A percentile compares a stretch with the other conserved stretches of the same genome.
These are phyloP conservation scores for Crucihimalaya himalaica DNA, from an alignment of 345 rosid species.

Conservation along the genomic window DNA sequence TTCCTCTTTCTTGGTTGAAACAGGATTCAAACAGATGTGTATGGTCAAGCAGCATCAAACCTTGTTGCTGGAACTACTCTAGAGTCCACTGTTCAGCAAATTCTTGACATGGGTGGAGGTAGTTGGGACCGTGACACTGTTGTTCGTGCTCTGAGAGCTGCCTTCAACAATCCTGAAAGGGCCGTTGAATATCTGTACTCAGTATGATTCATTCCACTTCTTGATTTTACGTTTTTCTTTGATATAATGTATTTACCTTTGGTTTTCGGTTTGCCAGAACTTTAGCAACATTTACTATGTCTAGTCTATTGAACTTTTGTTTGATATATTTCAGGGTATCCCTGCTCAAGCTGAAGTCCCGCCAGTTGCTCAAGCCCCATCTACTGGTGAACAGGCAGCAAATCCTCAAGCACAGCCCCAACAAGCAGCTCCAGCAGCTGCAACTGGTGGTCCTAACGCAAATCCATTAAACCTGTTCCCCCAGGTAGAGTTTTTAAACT, in stretches of 20 bases:
- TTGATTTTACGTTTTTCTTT: background rate
- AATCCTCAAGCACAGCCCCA: conserved; percentile 37
- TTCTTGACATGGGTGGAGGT: conserved; percentile 98
- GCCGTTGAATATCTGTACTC: conserved; percentile 96
- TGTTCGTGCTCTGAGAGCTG: conserved; percentile 88
- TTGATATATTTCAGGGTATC: conserved; percentile 32
- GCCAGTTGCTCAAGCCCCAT: conserved; percentile 34
- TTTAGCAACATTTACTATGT: background rate
- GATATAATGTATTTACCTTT: background rate
- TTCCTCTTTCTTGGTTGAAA: conserved; percentile 18
- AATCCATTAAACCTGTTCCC: conserved; percentile 43
- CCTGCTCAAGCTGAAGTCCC: conserved; percentile 46
- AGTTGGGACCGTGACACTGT: conserved; percentile 92
- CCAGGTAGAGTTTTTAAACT: conserved; percentile 25
- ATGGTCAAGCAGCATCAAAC: conserved; percentile 92
- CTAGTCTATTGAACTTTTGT: background rate
- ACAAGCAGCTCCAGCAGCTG: conserved; percentile 38
- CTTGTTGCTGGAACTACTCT: conserved; percentile 84
- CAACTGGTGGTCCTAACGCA: conserved; percentile 43
- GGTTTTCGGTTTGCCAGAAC: background rate
- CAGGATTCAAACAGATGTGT: conserved; percentile 66
- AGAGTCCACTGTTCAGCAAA: conserved; percentile 83
- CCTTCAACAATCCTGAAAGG: conserved; percentile 93
- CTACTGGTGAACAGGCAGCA: conserved; percentile 39
- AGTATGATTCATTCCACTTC: conserved; percentile 46